A percentile compares a stretch with the other conserved stretches of the same genome.
phyloP scores from a whole-genome alignment of 2,329 filamentous ascomycete genomes.

The Bipolaris zeicola region DNA sequence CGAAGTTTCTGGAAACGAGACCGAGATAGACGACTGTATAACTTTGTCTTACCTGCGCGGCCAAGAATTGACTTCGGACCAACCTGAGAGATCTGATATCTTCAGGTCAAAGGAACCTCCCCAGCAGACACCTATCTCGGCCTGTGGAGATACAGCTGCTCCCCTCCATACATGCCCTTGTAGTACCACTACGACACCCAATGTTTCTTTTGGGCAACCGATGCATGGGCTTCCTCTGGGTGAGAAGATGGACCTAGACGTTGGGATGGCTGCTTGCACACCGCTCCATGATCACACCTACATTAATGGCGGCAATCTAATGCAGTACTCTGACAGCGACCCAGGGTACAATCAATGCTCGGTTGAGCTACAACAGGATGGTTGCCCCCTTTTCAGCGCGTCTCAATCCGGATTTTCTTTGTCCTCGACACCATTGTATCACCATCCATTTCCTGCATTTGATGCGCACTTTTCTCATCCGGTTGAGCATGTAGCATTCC shows the following conservation, averaged over 20 bases:
- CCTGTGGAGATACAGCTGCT: neutral
- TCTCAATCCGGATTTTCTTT: neutral
- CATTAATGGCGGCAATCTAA: conserved; percentile 6
- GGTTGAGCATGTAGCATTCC: conserved; percentile 4
- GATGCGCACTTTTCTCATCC: conserved; percentile 9
- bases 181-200: conserved; percentile 3
- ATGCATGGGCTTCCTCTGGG: conserved; percentile 9
- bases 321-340: conserved; percentile 10
- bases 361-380: conserved; percentile 3
- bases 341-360: conserved; percentile 5
- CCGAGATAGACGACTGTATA: conserved; percentile 27
- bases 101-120: neutral
- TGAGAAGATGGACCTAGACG: conserved; percentile 17
- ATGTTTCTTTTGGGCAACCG: conserved; percentile 15
- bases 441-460: conserved; percentile 16
- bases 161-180: neutral
- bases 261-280: conserved; percentile 9
- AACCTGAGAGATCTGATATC: neutral
- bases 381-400: conserved; percentile 2
- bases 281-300: conserved; percentile 5
- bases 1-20: conserved; percentile 27
- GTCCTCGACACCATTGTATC: conserved; percentile 1
- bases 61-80: neutral
- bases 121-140: neutral
- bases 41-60: neutral